phyloP scores from a whole-genome alignment of 2,329 filamentous ascomycete genomes.

The Ophiocordyceps camponoti-saundersi region DNA sequence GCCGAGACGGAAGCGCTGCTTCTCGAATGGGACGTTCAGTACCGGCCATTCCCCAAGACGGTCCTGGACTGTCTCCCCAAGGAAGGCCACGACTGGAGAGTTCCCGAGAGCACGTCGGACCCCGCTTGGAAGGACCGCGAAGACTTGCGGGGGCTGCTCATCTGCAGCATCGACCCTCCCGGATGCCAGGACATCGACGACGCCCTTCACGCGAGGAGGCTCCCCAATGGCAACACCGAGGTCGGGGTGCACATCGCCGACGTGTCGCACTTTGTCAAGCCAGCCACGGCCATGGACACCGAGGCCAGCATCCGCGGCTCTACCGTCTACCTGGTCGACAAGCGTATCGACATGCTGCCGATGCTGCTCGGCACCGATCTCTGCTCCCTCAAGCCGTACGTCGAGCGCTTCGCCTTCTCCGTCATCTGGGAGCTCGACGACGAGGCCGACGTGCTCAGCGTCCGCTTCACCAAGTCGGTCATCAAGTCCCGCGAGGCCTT shows the following conservation, averaged over 20 bases:
- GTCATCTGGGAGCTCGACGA: constrained; percentile 77
- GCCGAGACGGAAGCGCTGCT: constrained; percentile 91
- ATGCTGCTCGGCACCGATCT: constrained; percentile 90
- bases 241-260: constrained; percentile 98
- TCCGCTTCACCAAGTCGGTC: constrained; percentile 92
- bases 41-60: constrained; percentile 88
- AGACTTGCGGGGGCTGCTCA: constrained; percentile 70
- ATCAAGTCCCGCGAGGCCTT: constrained; percentile 95
- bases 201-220: constrained; percentile 67
- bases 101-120: constrained; percentile 63
- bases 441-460: constrained; percentile 68
- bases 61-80: constrained; percentile 83
- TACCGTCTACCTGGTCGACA: constrained; percentile 94
- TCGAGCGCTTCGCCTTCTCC: constrained; percentile 84
- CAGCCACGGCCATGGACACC: constrained; percentile 90
- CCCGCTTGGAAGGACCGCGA: constrained; percentile 73
- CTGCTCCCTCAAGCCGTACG: constrained; percentile 91
- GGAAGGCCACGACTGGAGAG: constrained; percentile 88
- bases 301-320: constrained; percentile 90
- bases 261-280: constrained; percentile 97
- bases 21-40: constrained; percentile 93
- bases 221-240: constrained; percentile 88
- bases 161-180: constrained; percentile 94
- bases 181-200: constrained; percentile 98
- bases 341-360: constrained; percentile 98